Evolutionary conservation across 768 basidiomycete genomes (phyloP), one percentile per base, ranked within the genome.

Genomic region (Tricholoma sp.): DNA sequence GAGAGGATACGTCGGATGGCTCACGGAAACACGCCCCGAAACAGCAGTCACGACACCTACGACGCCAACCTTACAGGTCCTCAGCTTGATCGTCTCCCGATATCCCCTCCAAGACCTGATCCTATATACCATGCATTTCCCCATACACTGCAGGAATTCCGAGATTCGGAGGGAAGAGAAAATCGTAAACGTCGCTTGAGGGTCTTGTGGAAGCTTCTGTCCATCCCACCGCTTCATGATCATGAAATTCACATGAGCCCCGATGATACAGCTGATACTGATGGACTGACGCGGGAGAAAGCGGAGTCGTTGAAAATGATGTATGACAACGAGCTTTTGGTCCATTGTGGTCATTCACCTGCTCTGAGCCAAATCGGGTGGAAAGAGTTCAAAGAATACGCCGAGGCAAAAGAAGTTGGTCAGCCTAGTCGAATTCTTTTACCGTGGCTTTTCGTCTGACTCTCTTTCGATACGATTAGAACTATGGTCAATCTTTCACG

Each of bases 401-500:
- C 87, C 45, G 81, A 87, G 59, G 79, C 78, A 55, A 94, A 94
- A 72, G 92, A 94, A 80, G 80, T 76, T 53, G 92, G 91, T 87
- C 66, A 65, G 47, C 47, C 47, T 31, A 32, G 82, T 79, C 32
- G 41, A 6, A 44, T 13, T 53, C 8, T 8, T 24, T 32, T 28
- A 11, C 51, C 50, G 57, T 29, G 18, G 47, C 59, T 36, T 61
- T 57, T 59, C 50, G 24, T 37, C 69, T 57, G 61, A 49, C 12
- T 45, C 53, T 56, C 54, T 24, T 24, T 24, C 45, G 56, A 31
- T 37, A 11, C 10, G 5, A 18, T 41, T 29, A 92, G 94, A 96
- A 70, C 77, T 97, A 18, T 97, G 95, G 95, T 77, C 82, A 51
- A 85, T 94, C 54, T 97, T 97, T 71, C 91, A 91, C 61, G 80